Evolutionary conservation across 441 rosid species (phyloP).

Genomic region (Gossypium trilobum): DNA sequence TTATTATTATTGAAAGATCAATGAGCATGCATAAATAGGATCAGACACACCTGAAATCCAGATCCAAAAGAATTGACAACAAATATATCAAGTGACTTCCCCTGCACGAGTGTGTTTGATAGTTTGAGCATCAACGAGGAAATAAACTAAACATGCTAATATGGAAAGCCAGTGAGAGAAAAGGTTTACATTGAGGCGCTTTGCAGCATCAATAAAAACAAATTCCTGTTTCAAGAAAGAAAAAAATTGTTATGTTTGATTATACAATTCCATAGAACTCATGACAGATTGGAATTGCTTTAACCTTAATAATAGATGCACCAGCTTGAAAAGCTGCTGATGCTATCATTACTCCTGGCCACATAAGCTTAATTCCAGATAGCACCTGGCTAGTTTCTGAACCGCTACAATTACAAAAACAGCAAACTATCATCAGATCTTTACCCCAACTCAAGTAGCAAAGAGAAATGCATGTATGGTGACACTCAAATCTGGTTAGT

Average conservation of each 20-base stretch:
- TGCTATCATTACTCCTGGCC: conserved; percentile 72
- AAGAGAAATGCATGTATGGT: background rate
- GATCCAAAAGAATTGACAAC: conserved; percentile 91
- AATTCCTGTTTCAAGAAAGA: conserved; percentile 51
- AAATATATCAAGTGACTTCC: conserved; percentile 79
- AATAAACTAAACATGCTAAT: conserved; percentile 4
- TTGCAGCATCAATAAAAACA: conserved; percentile 56
- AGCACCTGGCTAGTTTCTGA: conserved; percentile 50
- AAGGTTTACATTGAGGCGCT: conserved; percentile 50
- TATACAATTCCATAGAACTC: conserved; percentile 4
- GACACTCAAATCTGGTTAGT: background rate
- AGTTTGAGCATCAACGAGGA: background rate
- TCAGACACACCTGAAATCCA: conserved; percentile 70
- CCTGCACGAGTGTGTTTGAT: conserved; percentile 35
- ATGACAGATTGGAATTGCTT: conserved; percentile 7
- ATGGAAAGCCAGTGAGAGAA: background rate
- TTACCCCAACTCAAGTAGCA: background rate
- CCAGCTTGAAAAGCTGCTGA: conserved; percentile 83
- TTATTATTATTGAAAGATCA: background rate
- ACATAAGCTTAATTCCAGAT: conserved; percentile 40
- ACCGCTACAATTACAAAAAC: conserved; percentile 45
- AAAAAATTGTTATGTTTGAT: conserved; percentile 16
- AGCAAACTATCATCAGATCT: conserved; percentile 10
- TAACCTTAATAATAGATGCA: conserved; percentile 71
- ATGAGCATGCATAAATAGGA: background rate